Evolutionary conservation across 2,329 filamentous ascomycete genomes (phyloP), one percentile per base, ranked within the genome.

Genomic region (Aureobasidium melanogenum): DNA sequence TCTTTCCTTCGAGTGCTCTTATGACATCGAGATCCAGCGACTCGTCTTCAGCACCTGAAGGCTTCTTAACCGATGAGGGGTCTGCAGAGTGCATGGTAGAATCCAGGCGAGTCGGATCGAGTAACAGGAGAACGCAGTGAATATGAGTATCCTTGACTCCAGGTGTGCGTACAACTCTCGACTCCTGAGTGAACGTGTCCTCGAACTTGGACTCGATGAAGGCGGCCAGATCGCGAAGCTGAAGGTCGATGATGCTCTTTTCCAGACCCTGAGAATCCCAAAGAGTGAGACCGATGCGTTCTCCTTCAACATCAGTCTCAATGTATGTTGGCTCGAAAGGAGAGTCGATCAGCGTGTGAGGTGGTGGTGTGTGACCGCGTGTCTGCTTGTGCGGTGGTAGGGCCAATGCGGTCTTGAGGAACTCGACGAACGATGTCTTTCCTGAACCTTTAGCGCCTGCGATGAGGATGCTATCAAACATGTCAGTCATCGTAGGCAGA

Each of bases 171-270:
- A 97, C 82, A 50, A 99, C 92, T 79, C 97, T 97, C 83, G 96
- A 96, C 79, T 99, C 94, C 76, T 99, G 94, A 52, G 85, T 85
- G 72, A 99, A 96, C 0, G 94, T 97, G 70, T 99, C 94, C 73
- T 99, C 93, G 68, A 99, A 99, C 75, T 97, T 97, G 79, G 88
- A 93, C 79, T 99, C 94, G 63, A 99, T 80, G 77, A 99, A 99
- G 9, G 88, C 83, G 36, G 88, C 87, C 80, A 97, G 92, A 72
- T 96, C 91, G 64, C 92, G 86, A 66, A 99, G 80, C 75, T 99
- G 94, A 66, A 97, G 83, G 73, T 97, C 94, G 56, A 97, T 91
- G 38, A 97, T 84, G 69, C 90, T 94, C 81, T 93, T 96, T 76
- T 99, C 93, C 60, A 99, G 77, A 1, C 94, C 94, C 69, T 94